Evolutionary conservation across 176 grass and related monocot species (phyloP).

Genomic region (Urochloa ruziziensis): DNA sequence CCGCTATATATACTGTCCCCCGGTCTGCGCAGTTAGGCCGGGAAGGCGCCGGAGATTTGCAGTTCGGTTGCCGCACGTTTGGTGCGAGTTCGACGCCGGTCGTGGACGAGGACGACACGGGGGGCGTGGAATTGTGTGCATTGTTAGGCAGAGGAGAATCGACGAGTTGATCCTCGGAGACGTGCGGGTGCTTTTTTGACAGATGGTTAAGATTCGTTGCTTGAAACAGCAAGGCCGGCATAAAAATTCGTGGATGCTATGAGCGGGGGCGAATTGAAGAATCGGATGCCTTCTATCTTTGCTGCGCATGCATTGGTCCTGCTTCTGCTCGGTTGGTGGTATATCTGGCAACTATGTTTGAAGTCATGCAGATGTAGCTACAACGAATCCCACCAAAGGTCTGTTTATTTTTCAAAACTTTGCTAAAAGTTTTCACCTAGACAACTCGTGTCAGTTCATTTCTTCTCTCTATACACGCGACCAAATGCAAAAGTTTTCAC

Average conservation of each 20-base stretch:
- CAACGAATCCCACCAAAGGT: no score
- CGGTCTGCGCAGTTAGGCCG: neutral
- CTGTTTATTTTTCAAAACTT: no score
- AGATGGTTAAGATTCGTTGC: conserved; percentile 35
- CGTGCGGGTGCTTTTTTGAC: neutral
- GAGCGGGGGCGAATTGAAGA: neutral
- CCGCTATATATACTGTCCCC: conserved; percentile 12
- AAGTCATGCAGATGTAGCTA: neutral
- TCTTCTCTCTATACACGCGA: no score
- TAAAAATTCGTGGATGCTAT: neutral
- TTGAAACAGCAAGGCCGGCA: neutral
- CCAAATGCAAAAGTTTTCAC: no score
- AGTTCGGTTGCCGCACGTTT: conserved; percentile 42
- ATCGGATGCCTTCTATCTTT: conserved; percentile 46
- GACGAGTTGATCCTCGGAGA: neutral
- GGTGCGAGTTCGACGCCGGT: neutral
- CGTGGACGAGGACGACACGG: neutral
- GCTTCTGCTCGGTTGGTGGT: neutral
- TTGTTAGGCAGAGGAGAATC: conserved; percentile 28
- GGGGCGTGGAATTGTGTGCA: conserved; percentile 9
- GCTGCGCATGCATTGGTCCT: neutral
- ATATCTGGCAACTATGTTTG: neutral
- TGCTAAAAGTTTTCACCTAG: no score
- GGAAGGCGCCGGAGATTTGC: conserved; percentile 12
- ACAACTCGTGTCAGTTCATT: no score